A percentile compares a stretch with the other conserved stretches of the same genome.
phyloP scores from a whole-genome alignment of 2,329 filamentous ascomycete species.

The Bipolaris cookei region DNA sequence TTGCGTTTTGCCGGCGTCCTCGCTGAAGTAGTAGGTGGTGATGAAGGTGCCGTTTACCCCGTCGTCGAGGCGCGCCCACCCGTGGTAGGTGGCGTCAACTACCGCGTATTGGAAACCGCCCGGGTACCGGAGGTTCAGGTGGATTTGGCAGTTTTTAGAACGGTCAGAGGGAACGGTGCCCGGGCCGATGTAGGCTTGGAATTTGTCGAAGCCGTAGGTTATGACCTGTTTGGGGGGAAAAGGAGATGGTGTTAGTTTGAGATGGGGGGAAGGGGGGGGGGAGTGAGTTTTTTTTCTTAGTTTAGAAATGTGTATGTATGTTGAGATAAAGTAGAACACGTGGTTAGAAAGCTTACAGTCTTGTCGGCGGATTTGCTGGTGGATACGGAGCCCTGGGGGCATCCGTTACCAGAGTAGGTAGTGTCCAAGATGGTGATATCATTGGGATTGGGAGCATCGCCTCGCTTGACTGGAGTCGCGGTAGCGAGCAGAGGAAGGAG shows the following conservation, averaged over 20 bases:
- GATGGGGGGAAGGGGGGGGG: too few species aligned
- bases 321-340: neutral
- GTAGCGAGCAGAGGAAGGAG: slow-evolving; percentile 39
- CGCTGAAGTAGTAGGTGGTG: slow-evolving; percentile 48
- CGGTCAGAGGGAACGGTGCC: slow-evolving; percentile 36
- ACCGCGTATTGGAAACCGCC: slow-evolving; percentile 50
- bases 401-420: slow-evolving; percentile 45
- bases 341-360: slow-evolving; percentile 31
- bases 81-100: slow-evolving; percentile 47
- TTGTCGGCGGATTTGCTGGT: slow-evolving; percentile 42
- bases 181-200: slow-evolving; percentile 47
- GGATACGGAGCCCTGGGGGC: slow-evolving; percentile 45
- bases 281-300: neutral
- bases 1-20: slow-evolving; percentile 40
- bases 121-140: slow-evolving; percentile 45
- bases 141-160: slow-evolving; percentile 48
- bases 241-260: neutral
- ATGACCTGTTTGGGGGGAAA: slow-evolving; percentile 30
- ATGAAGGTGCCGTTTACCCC: slow-evolving; percentile 45
- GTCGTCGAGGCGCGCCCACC: slow-evolving; percentile 43
- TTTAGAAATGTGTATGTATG: slow-evolving; percentile 1
- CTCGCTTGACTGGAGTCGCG: slow-evolving; percentile 35
- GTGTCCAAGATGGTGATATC: slow-evolving; percentile 41
- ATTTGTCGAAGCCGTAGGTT: slow-evolving; percentile 44
- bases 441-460: slow-evolving; percentile 24